These are phyloP conservation scores for Daucus carota DNA, from an alignment of 129 eudicot genomes.

Conservation along the genomic window DH1_v3.0 NC_030387.2:71001-71500, in stretches of 20 bases:
- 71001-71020: too few species aligned
- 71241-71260: background rate
- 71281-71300: background rate
- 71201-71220: background rate
- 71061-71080: background rate
- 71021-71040: too few species aligned
- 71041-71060: background rate
- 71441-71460: too few species aligned
- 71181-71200: background rate
- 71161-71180: background rate
- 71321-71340: too few species aligned
- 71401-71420: too few species aligned
- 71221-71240: background rate
- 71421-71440: too few species aligned
- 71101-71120: background rate
- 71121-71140: constrained; percentile 2
- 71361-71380: too few species aligned
- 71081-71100: background rate
- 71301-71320: too few species aligned
- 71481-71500: too few species aligned
- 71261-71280: background rate
- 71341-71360: too few species aligned
- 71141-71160: background rate
- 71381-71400: too few species aligned
- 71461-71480: too few species aligned